Evolutionary conservation across 768 basidiomycete species (phyloP).

Genomic region (Pholiota molesta): DNA sequence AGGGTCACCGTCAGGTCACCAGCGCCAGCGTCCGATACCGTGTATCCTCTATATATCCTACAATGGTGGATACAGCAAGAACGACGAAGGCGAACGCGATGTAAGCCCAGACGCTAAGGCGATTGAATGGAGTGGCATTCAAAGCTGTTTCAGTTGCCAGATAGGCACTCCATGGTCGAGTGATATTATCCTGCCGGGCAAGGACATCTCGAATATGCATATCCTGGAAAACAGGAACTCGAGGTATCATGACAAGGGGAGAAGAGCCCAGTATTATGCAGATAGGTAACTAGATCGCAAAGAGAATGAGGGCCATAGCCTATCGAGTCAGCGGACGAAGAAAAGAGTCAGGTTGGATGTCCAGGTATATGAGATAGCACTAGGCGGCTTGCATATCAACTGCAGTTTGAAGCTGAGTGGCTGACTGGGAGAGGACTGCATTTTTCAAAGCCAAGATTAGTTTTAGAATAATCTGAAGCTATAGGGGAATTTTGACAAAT

Average conservation of each 20-base stretch:
- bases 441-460: too few species aligned
- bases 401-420: not conserved
- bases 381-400: not conserved
- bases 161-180: not conserved
- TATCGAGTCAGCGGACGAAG: not conserved
- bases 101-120: slow-evolving; percentile 28
- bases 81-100: slow-evolving; percentile 28
- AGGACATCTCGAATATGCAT: not conserved
- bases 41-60: slow-evolving; percentile 2
- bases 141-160: not conserved
- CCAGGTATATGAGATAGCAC: not conserved
- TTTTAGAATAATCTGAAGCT: too few species aligned
- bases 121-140: slow-evolving; percentile 19
- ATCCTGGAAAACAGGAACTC: not conserved
- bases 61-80: slow-evolving; percentile 21
- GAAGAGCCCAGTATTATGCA: not conserved
- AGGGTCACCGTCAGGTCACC: slow-evolving; percentile 1
- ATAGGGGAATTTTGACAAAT: too few species aligned
- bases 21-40: not conserved
- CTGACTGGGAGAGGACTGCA: not conserved
- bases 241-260: not conserved
- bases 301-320: not conserved
- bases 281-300: not conserved
- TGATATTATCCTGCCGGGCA: not conserved
- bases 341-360: not conserved